Evolutionary conservation across 2,329 filamentous ascomycete genomes (phyloP).

Genomic region (Didymella glomerata): DNA sequence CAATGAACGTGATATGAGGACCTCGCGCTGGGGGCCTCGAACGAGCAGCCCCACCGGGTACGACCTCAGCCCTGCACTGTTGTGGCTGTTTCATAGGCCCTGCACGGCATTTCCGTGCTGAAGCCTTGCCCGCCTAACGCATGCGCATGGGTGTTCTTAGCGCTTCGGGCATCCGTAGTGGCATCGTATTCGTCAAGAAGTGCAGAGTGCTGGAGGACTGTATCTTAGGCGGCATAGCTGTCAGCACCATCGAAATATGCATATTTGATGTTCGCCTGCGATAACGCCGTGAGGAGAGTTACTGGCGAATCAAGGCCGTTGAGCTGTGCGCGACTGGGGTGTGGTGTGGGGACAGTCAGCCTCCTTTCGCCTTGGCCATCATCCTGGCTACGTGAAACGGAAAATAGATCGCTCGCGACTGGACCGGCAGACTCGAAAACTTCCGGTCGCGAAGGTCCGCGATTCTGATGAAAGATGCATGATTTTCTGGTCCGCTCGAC

Average conservation of each 20-base stretch:
- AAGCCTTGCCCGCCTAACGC: conserved; percentile 1
- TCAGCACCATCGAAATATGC: not conserved
- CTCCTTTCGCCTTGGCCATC: not conserved
- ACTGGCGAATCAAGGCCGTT: conserved; percentile 1
- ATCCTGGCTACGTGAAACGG: not conserved
- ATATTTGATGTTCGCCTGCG: not conserved
- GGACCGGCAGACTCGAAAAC: not conserved
- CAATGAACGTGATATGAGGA: not conserved
- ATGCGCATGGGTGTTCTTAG: not conserved
- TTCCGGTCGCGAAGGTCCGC: not conserved
- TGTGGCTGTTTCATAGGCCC: conserved; percentile 3
- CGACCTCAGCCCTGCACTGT: not conserved
- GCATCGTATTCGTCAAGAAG: not conserved
- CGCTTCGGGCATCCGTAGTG: not conserved
- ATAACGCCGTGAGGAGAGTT: not conserved
- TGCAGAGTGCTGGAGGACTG: not conserved
- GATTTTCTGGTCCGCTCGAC: not conserved
- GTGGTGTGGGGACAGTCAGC: conserved; percentile 10
- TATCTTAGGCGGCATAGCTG: not conserved
- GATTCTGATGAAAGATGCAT: not conserved
- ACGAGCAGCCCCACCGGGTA: conserved; percentile 5
- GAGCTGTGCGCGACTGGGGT: not conserved
- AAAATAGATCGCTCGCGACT: not conserved
- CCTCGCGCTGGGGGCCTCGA: conserved; percentile 1
- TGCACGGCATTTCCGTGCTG: not conserved